Evolutionary conservation across 768 basidiomycete species (phyloP).

Genomic region (Sporobolomyces pararoseus): DNA sequence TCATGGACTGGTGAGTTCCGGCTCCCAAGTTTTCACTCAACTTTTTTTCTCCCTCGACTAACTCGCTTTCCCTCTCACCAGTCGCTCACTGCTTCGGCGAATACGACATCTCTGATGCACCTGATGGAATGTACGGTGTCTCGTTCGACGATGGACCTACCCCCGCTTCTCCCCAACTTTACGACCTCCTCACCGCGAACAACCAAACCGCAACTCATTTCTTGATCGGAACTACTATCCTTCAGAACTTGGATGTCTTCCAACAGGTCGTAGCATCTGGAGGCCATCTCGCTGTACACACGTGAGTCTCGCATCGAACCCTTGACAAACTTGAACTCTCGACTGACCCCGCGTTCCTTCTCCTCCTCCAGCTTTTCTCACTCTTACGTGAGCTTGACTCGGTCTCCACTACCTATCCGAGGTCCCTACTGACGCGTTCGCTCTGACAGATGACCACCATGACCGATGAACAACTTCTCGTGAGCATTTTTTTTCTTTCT

Average conservation of each 20-base stretch:
- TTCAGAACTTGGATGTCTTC: slow-evolving; percentile 61
- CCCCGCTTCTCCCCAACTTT: slow-evolving; percentile 54
- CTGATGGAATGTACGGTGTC: slow-evolving; percentile 60
- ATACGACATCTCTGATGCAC: slow-evolving; percentile 73
- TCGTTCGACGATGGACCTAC: slow-evolving; percentile 80
- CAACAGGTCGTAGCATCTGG: slow-evolving; percentile 54
- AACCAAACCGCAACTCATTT: slow-evolving; percentile 75
- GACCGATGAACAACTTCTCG: slow-evolving; percentile 65
- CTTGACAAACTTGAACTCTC: not conserved
- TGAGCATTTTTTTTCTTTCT: too few species aligned
- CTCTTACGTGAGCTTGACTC: slow-evolving; percentile 48
- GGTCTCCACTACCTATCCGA: not conserved
- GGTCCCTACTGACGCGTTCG: not conserved
- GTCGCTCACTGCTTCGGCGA: slow-evolving; percentile 48
- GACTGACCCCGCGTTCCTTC: slow-evolving; percentile 4
- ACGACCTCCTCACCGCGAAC: slow-evolving; percentile 65
- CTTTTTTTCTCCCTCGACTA: not conserved
- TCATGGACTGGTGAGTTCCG: slow-evolving; percentile 26
- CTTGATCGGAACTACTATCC: slow-evolving; percentile 76
- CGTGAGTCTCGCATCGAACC: slow-evolving; percentile 35
- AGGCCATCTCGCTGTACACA: slow-evolving; percentile 51
- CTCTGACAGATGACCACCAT: slow-evolving; percentile 67
- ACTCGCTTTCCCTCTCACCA: not conserved
- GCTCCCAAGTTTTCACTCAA: not conserved
- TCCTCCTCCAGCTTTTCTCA: slow-evolving; percentile 61